Evolutionary conservation across 768 basidiomycete species (phyloP).

Genomic region (Pisolithus sp.): DNA sequence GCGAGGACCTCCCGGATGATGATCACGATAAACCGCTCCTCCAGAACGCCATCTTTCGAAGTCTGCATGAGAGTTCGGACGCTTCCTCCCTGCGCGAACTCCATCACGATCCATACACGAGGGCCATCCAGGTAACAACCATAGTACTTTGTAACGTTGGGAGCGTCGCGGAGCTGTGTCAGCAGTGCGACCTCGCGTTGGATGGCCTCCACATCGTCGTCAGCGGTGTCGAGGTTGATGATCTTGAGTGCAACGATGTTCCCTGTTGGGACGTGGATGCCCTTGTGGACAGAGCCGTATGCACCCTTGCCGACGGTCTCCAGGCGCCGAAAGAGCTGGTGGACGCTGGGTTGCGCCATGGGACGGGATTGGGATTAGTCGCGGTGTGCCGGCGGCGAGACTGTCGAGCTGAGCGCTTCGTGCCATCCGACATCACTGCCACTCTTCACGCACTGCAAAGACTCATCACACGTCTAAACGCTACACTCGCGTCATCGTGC

Average conservation of each 20-base stretch:
- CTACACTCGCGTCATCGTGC: too few relatives aligned
- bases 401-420: too few relatives aligned
- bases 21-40: conserved; percentile 84
- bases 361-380: conserved; percentile 9
- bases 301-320: conserved; percentile 95
- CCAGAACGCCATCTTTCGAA: conserved; percentile 63
- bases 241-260: conserved; percentile 96
- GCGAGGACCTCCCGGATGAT: conserved; percentile 86
- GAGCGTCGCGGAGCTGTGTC: conserved; percentile 81
- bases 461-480: too few relatives aligned
- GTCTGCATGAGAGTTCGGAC: conserved; percentile 92
- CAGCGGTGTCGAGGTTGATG: conserved; percentile 94
- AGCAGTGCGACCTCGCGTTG: conserved; percentile 93
- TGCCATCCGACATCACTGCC: too few relatives aligned
- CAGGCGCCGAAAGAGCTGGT: conserved; percentile 76
- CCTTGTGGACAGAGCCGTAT: conserved; percentile 94
- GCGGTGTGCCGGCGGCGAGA: too few relatives aligned
- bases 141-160: conserved; percentile 91
- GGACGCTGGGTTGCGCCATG: conserved; percentile 55
- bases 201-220: conserved; percentile 95
- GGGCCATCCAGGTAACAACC: conserved; percentile 95
- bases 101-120: conserved; percentile 99
- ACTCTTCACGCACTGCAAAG: too few relatives aligned
- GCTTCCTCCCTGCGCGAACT: conserved; percentile 92
- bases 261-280: conserved; percentile 74